Evolutionary conservation across 148 eudicot species (phyloP).

Genomic region (Polygonum aviculare): DNA sequence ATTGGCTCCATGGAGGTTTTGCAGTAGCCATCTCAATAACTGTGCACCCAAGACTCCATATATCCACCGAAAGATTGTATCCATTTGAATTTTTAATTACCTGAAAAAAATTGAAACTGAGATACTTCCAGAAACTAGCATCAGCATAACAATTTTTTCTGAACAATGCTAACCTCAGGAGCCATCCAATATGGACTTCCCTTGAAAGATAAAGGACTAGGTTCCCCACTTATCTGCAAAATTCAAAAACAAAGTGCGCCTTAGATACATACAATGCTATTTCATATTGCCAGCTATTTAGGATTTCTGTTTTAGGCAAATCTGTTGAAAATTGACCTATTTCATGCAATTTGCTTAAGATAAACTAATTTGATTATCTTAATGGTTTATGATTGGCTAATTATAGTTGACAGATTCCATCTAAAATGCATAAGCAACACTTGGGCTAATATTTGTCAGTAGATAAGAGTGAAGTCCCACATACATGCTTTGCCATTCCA

Average conservation of each 20-base stretch:
- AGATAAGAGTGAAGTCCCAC: conserved; percentile 10
- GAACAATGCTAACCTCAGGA: conserved; percentile 48
- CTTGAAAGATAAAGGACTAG: conserved; percentile 57
- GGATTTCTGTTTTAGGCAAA: neutral
- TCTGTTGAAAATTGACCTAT: conserved; percentile 3
- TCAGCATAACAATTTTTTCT: neutral
- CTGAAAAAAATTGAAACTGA: conserved; percentile 19
- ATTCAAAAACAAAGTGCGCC: neutral
- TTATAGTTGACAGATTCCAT: neutral
- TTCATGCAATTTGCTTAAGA: neutral
- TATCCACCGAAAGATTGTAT: conserved; percentile 62
- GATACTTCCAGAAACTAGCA: conserved; percentile 4
- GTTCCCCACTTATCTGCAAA: conserved; percentile 41
- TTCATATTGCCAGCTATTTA: neutral
- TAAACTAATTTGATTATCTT: neutral
- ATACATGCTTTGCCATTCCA: conserved; percentile 77
- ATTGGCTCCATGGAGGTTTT: conserved; percentile 77
- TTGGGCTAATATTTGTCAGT: neutral
- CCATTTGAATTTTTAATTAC: conserved; percentile 49
- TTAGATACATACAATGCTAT: neutral
- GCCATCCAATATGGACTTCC: conserved; percentile 85
- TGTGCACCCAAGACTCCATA: conserved; percentile 94
- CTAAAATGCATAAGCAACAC: neutral
- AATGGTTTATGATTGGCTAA: neutral
- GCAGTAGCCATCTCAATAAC: conserved; percentile 81